A percentile compares a stretch with the other conserved stretches of the same genome.
Evolutionary conservation across 2,329 filamentous ascomycete genomes (phyloP).

Genomic region (Torrubiellomyces zombiae): DNA sequence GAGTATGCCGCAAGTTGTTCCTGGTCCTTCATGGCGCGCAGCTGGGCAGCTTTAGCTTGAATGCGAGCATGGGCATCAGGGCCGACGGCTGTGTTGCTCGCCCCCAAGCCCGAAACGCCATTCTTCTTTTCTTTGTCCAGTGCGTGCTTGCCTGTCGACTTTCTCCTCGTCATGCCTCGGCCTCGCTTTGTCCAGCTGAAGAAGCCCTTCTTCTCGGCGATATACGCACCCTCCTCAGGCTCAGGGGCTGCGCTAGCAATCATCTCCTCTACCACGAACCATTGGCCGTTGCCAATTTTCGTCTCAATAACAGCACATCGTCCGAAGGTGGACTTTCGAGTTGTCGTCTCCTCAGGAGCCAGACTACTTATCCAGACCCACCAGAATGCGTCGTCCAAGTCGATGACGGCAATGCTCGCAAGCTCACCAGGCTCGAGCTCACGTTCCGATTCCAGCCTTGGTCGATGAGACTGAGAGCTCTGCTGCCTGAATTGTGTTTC

Average conservation of each 20-base stretch:
- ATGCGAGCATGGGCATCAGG: constrained; percentile 88
- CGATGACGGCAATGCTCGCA: constrained; percentile 72
- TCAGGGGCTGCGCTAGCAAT: constrained; percentile 82
- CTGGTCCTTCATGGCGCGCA: constrained; percentile 56
- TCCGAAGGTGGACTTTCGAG: constrained; percentile 84
- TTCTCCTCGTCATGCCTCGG: constrained; percentile 46
- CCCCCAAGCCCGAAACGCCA: constrained; percentile 21
- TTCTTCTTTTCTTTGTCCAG: constrained; percentile 28
- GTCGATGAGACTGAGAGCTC: constrained; percentile 73
- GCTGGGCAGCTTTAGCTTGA: constrained; percentile 71
- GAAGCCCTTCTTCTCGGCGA: constrained; percentile 88
- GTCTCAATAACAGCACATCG: constrained; percentile 88
- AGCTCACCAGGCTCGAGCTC: constrained; percentile 80
- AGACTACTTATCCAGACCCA: constrained; percentile 99
- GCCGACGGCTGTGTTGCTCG: constrained; percentile 70
- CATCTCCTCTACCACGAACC: constrained; percentile 93
- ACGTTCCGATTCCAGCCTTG: constrained; percentile 49
- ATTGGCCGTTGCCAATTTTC: constrained; percentile 60
- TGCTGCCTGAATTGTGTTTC: constrained; percentile 53
- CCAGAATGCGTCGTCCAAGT: constrained; percentile 94
- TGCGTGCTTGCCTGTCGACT: constrained; percentile 49
- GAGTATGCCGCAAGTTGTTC: constrained; percentile 28
- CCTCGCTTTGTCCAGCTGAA: constrained; percentile 71
- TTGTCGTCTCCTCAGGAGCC: constrained; percentile 70
- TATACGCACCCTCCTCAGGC: constrained; percentile 70